Conservation (phyloP, 331 rosid species). For the Ulmus americana region DNA sequence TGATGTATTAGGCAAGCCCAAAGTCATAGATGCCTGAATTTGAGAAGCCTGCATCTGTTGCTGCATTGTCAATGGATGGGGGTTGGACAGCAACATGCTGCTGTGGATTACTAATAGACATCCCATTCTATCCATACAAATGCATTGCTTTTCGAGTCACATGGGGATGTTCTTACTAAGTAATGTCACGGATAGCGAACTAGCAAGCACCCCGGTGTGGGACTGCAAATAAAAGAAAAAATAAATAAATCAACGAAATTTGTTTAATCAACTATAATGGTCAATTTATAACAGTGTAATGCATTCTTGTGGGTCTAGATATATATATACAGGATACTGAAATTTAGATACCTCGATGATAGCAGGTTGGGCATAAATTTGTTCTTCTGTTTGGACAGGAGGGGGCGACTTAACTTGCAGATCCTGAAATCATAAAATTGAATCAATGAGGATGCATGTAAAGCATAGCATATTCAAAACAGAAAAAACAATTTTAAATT, state of each 20-base stretch:
- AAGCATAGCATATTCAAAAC: no score
- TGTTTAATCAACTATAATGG: no score
- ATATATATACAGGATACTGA: no score
- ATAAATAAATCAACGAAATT: conserved; percentile 9
- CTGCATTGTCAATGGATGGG: conserved; percentile 31
- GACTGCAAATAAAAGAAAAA: conserved; percentile 33
- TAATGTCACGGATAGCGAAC: conserved; percentile 26
- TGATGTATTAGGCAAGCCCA: conserved; percentile 30
- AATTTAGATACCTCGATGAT: no score
- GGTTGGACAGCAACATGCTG: conserved; percentile 31
- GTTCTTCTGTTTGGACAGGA: no score
- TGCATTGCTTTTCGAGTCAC: conserved; percentile 27
- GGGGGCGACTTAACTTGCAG: no score
- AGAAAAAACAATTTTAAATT: no score
- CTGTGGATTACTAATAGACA: conserved; percentile 25
- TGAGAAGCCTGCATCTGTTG: conserved; percentile 28
- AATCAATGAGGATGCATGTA: no score
- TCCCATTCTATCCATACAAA: conserved; percentile 33
- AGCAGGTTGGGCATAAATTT: no score
- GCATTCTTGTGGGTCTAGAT: no score
- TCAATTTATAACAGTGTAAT: no score
- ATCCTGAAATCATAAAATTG: no score
- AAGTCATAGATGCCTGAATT: conserved; percentile 30
- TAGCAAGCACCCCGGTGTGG: conserved; percentile 27
- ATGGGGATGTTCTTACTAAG: conserved; percentile 27